Conservation (phyloP, 306 rosid species). For the Datisca glomerata region DNA sequence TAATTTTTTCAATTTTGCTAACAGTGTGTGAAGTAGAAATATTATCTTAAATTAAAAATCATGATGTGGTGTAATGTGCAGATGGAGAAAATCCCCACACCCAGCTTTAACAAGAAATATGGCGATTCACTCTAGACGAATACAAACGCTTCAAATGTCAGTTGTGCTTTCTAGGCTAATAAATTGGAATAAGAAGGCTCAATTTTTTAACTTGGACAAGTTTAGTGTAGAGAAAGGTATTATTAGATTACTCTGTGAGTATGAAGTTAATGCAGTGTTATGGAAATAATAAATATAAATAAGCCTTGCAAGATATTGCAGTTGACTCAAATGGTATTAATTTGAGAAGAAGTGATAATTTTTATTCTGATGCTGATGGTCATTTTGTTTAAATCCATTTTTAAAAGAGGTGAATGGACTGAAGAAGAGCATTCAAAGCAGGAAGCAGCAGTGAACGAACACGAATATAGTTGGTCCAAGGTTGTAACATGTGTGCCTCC, state of each 20-base stretch:
- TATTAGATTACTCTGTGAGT: no score
- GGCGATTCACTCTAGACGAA: constrained; percentile 63
- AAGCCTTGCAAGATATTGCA: no score
- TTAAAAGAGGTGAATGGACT: constrained; percentile 70
- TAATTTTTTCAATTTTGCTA: no score
- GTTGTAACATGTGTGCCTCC: constrained; percentile 70
- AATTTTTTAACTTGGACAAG: constrained; percentile 77
- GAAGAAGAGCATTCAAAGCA: constrained; percentile 72
- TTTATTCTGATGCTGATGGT: constrained; percentile 48
- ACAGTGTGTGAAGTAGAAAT: no score
- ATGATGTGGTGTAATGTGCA: constrained; percentile 20
- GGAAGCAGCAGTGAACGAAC: constrained; percentile 52
- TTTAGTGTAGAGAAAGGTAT: constrained; percentile 96
- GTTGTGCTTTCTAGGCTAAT: constrained; percentile 77
- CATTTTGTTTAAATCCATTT: constrained; percentile 68
- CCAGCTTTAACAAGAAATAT: constrained; percentile 57
- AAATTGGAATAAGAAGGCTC: constrained; percentile 78
- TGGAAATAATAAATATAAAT: no score
- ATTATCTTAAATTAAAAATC: no score
- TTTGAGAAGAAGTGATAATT: not conserved
- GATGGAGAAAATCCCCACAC: constrained; percentile 81
- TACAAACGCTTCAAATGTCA: constrained; percentile 66
- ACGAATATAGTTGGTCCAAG: constrained; percentile 87
- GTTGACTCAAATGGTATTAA: no score
- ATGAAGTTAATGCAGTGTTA: no score